Evolutionary conservation across 345 rosid genomes (phyloP), one percentile per base, ranked within the genome.

Genomic region (Salix dunnii): DNA sequence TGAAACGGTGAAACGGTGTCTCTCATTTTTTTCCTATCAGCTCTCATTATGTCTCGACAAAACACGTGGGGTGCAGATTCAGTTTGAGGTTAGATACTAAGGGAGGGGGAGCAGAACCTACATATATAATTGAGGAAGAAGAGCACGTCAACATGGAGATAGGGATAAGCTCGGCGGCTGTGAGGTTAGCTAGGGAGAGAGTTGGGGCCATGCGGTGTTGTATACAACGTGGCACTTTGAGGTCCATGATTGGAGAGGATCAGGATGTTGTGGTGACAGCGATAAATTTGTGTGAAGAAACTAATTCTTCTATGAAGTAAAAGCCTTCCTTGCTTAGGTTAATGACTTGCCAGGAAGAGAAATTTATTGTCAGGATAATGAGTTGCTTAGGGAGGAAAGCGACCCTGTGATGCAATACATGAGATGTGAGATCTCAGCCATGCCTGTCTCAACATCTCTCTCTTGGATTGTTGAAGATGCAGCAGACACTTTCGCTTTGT

Each of bases 161-260:
- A 68, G 17, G 72, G 84, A 82, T 71, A 77, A 65, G 73, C 69
- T 81, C 46, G 3, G 38, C 46, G 2, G 30, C 62, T 27, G 21
- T 30, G 40, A 16, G 20, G 72, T 38, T 75, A 51, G 66, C 6
- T 17, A 53, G 71, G 17, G 2, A 11, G 1, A 60, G n/a, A 18
- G 49, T 2, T 21, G 42, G 67, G 20, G 31, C 48, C 5, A 28
- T 68, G 30, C 9, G 18, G 72, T 6, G 12, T 9, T 7, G 23
- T 53, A 8, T 1, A 8, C n/a, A 31, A 70, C 81, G 77, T 78
- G 79, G 85, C 79, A 13, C 42, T 68, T 72, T 67, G 40, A 30
- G 23, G 20, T n/a, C 74, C 84, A 69, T 70, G 30, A 67, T 17
- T 69, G 49, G 27, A 67, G 46, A 20, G 25, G 42, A 67, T 9